phyloP scores from a whole-genome alignment of 345 rosid genomes.

The Physaria fendleri region DNA sequence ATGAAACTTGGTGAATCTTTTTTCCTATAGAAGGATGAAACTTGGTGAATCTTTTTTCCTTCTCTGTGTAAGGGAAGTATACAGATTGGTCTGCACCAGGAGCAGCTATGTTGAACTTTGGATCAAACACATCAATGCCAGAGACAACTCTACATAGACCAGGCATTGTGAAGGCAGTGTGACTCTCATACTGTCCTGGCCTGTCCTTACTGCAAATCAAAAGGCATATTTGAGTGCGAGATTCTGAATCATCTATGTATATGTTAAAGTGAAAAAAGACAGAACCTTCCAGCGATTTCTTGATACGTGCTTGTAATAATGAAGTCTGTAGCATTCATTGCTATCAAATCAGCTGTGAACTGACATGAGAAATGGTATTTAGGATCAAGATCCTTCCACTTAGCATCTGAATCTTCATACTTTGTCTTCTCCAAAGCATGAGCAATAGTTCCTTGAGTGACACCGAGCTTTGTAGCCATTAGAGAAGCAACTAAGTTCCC shows the following conservation, averaged over 20 bases:
- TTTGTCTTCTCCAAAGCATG: slow-evolving; percentile 94
- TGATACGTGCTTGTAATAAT: slow-evolving; percentile 87
- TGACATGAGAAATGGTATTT: slow-evolving; percentile 95
- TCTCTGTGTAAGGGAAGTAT: slow-evolving; percentile 69
- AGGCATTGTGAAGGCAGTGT: slow-evolving; percentile 77
- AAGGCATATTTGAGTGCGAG: neutral
- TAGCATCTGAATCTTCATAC: slow-evolving; percentile 84
- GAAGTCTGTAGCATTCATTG: slow-evolving; percentile 87
- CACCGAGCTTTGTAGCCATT: slow-evolving; percentile 68
- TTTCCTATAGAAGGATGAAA: slow-evolving; percentile 65
- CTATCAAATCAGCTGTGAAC: slow-evolving; percentile 75
- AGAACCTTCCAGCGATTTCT: slow-evolving; percentile 94
- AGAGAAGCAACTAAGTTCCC: slow-evolving; percentile 91
- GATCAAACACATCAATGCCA: slow-evolving; percentile 86
- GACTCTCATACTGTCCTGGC: slow-evolving; percentile 92
- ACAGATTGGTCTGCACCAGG: slow-evolving; percentile 98
- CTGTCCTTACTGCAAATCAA: slow-evolving; percentile 49
- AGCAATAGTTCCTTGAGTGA: slow-evolving; percentile 86
- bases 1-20: slow-evolving; percentile 48
- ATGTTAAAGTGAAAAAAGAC: neutral
- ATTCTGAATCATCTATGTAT: neutral
- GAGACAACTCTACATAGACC: slow-evolving; percentile 81
- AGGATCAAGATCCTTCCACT: slow-evolving; percentile 76
- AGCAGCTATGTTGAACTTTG: slow-evolving; percentile 87
- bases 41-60: slow-evolving; percentile 40